phyloP scores from a whole-genome alignment of 2,329 filamentous ascomycete genomes.

The Botrytis fragariae region DNA sequence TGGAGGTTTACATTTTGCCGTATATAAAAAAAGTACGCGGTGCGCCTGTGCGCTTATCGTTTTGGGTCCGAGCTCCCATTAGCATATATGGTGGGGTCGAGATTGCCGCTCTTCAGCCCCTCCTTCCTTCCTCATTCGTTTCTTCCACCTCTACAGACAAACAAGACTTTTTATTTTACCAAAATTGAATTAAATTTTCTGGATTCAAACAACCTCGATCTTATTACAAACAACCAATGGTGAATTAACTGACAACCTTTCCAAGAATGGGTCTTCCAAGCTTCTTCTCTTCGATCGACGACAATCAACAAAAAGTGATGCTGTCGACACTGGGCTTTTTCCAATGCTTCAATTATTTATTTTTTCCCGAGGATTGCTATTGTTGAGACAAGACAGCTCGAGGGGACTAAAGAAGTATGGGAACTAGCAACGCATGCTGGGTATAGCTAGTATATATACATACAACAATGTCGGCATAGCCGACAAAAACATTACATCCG shows the following conservation, averaged over 20 bases:
- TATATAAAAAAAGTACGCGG: background rate
- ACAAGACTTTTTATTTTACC: background rate
- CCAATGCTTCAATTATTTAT: background rate
- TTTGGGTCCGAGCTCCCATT: background rate
- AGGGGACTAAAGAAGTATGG: too few relatives aligned
- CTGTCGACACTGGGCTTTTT: background rate
- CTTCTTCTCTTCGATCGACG: background rate
- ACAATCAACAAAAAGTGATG: background rate
- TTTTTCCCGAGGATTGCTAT: too few relatives aligned
- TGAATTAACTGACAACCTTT: background rate
- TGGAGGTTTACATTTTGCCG: background rate
- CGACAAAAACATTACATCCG: too few relatives aligned
- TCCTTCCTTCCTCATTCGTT: background rate
- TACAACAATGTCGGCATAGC: too few relatives aligned
- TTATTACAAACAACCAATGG: background rate
- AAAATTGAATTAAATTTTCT: rapidly evolving
- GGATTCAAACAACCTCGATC: background rate
- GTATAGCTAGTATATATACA: too few relatives aligned
- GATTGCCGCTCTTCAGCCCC: background rate
- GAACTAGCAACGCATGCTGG: too few relatives aligned
- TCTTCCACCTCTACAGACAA: background rate
- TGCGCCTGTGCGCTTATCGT: background rate
- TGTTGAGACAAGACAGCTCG: too few relatives aligned
- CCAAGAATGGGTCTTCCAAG: rapidly evolving
- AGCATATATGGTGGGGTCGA: background rate